Evolutionary conservation across 192 early-diverging fungal genomes (phyloP), one percentile per base, ranked within the genome.

Genomic region (Mortierella antarctica): DNA sequence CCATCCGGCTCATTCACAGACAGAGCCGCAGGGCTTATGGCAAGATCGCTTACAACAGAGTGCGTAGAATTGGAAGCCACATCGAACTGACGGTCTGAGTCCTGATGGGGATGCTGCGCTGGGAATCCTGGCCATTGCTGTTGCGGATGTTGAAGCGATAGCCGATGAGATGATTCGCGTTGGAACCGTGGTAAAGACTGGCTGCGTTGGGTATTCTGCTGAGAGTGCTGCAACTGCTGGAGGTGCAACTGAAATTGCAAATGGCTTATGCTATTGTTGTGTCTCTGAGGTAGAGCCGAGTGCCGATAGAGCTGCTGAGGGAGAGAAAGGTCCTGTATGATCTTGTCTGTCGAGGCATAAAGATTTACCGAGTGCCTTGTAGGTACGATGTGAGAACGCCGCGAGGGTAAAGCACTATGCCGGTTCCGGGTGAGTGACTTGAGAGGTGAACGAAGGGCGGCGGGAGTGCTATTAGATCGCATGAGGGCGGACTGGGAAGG

Each of bases 381-480:
- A 12, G 61, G 56, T 1, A 21, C 57, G 13, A 62, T 46, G 20
- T 73, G 71, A 31, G 71, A 73, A 44, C 75, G 61, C 10, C 75
- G 68, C 17, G 68, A 71, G 0, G 68, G 56, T 21, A 70, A n/a
- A 6, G 75, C 75, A 39, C 67, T 78, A 46, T 78, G 62, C 58
- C 68, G 50, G 23, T 65, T 70, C 13, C 75, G 67, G n/a, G 42
- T 71, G 14, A 64, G 62, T 17, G 67, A 49, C 51, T 71, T 70
- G 42, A 71, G 50, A 5, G 68, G 68, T 44, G 68, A 71, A 1
- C 75, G 68, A 0, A 71, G 57, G 4, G 75, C 67, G 9, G 75
- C 75, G 8, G 75, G 75, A 9, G 75, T 78, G 20, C 75, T 78
- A 39, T 78, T 78, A 11, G 75, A 78, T 21, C 75, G 67, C 67